Evolutionary conservation across 352 stramenopile species (phyloP).

Genomic region (Phytophthora brassicae): DNA sequence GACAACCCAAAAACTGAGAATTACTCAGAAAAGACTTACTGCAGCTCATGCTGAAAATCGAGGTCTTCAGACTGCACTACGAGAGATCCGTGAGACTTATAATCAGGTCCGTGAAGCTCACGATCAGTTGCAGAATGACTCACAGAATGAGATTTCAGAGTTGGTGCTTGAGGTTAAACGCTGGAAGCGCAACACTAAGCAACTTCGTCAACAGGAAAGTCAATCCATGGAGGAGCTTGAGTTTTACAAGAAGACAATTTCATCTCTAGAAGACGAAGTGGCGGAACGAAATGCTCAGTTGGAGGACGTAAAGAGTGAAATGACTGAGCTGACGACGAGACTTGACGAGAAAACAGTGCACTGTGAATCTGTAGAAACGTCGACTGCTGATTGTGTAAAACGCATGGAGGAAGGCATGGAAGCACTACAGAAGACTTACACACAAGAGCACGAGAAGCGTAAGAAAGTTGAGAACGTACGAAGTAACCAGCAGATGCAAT

Average conservation of each 20-base stretch:
- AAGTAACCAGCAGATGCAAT: constrained; percentile 37
- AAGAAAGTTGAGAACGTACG: constrained; percentile 46
- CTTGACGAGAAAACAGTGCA: constrained; percentile 44
- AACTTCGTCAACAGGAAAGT: constrained; percentile 42
- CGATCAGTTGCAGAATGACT: constrained; percentile 34
- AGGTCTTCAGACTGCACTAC: constrained; percentile 40
- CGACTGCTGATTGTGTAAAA: constrained; percentile 50
- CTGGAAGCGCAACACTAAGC: constrained; percentile 51
- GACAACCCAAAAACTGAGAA: constrained; percentile 48
- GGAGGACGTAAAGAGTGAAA: constrained; percentile 37
- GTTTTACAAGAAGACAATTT: constrained; percentile 37
- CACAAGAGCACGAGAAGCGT: constrained; percentile 48
- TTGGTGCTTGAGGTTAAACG: constrained; percentile 43
- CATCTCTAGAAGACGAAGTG: constrained; percentile 38
- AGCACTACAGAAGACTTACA: constrained; percentile 37
- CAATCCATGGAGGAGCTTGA: constrained; percentile 38
- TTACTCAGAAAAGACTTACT: constrained; percentile 42
- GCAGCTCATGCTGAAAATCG: constrained; percentile 36
- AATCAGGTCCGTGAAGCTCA: constrained; percentile 35
- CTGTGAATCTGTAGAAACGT: constrained; percentile 44
- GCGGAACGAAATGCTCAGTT: constrained; percentile 36
- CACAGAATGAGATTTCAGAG: constrained; percentile 43
- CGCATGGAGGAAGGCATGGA: constrained; percentile 38
- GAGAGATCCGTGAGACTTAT: constrained; percentile 37
- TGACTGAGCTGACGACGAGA: constrained; percentile 25